A percentile compares a stretch with the other conserved stretches of the same genome.
Evolutionary conservation across 441 rosid species (phyloP).

Genomic region (Bocquillonia castaneifolia): DNA sequence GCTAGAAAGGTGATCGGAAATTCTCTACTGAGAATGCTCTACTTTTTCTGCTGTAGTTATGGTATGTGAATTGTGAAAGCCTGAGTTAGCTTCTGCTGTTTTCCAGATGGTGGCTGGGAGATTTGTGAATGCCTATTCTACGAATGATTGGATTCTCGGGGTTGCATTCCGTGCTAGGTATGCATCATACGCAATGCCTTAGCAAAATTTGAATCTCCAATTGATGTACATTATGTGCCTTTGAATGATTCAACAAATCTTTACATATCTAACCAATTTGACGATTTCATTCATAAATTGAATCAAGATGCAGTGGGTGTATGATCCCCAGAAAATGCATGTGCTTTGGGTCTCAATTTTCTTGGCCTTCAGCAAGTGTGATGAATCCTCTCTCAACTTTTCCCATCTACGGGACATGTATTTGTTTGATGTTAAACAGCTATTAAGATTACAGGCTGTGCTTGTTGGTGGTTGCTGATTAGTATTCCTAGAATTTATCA

Average conservation of each 20-base stretch:
- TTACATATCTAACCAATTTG: not conserved
- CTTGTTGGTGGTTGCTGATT: not conserved
- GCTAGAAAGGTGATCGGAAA: conserved; percentile 64
- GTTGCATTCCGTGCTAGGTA: conserved; percentile 94
- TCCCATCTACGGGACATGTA: not conserved
- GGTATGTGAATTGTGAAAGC: not conserved
- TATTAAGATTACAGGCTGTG: not conserved
- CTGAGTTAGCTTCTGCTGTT: conserved; percentile 11
- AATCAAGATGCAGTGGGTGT: too few relatives aligned
- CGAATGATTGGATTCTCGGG: conserved; percentile 88
- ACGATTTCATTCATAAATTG: not conserved
- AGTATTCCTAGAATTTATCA: not conserved
- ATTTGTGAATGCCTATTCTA: conserved; percentile 78
- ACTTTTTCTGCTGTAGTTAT: conserved; percentile 8
- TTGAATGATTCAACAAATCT: not conserved
- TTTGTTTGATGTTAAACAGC: not conserved
- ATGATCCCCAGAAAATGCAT: too few relatives aligned
- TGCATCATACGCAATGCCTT: conserved; percentile 5
- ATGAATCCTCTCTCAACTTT: not conserved
- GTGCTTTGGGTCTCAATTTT: not conserved
- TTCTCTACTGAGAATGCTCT: not conserved
- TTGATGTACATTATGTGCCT: not conserved
- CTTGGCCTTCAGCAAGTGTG: not conserved
- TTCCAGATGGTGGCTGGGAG: conserved; percentile 91
- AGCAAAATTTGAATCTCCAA: not conserved